Evolutionary conservation across 441 rosid genomes (phyloP).

Genomic region (Gossypium lobatum): DNA sequence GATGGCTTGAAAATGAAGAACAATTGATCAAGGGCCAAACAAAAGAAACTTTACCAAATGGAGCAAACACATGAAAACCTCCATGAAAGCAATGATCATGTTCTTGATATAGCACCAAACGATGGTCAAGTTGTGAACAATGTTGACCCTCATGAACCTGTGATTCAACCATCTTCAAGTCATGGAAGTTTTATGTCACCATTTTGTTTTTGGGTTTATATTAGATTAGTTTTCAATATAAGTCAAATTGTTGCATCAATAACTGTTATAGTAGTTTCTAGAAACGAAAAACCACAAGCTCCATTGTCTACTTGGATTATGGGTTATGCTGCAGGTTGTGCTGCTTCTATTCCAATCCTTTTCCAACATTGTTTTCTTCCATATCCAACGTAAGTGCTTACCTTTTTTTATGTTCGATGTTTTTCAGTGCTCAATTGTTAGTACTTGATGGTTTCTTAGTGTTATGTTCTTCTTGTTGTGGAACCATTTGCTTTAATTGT

Average conservation of each 20-base stretch:
- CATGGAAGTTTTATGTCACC: background rate
- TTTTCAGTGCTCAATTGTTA: background rate
- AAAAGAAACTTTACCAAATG: background rate
- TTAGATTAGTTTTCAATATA: conserved; percentile 4
- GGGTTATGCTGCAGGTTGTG: conserved; percentile 10
- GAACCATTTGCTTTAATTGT: background rate
- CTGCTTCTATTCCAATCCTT: conserved; percentile 11
- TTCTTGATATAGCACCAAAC: conserved; percentile 1
- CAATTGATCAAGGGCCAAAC: background rate
- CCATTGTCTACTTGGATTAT: conserved; percentile 2
- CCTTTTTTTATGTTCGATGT: background rate
- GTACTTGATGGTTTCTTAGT: background rate
- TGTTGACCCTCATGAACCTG: conserved; percentile 7
- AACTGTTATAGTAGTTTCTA: conserved; percentile 2
- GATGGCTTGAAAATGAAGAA: background rate
- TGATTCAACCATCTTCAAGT: background rate
- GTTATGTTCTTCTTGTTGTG: background rate
- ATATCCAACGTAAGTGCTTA: conserved; percentile 1
- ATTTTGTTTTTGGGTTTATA: conserved; percentile 3
- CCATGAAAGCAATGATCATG: conserved; percentile 10
- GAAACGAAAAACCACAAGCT: conserved; percentile 1
- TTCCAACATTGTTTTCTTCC: conserved; percentile 13
- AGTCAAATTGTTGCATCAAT: conserved; percentile 10
- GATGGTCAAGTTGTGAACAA: background rate
- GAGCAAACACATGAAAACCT: background rate